phyloP scores from a whole-genome alignment of 345 rosid species.

The Psidium friedrichsthalianum region DNA sequence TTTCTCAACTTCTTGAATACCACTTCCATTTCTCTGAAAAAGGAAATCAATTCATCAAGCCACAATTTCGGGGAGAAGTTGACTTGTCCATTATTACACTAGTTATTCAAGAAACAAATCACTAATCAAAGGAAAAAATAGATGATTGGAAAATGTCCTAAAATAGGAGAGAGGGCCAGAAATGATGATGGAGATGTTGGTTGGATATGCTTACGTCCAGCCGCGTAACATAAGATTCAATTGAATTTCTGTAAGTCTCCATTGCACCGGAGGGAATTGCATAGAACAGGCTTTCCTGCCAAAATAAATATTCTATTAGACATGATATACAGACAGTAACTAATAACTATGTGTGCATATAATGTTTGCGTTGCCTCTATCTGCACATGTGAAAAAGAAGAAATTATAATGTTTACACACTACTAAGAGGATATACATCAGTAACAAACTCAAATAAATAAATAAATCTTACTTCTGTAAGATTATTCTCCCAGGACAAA shows the following conservation, averaged over 20 bases:
- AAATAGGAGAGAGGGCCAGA: neutral
- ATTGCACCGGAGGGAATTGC: constrained; percentile 80
- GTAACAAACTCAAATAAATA: neutral
- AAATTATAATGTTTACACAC: neutral
- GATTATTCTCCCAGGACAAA: constrained; percentile 52
- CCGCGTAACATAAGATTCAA: constrained; percentile 58
- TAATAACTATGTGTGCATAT: neutral
- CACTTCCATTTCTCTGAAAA: constrained; percentile 57
- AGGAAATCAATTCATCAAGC: neutral
- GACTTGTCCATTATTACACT: neutral
- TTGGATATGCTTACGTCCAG: constrained; percentile 29
- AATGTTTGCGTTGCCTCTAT: neutral
- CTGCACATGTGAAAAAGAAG: neutral
- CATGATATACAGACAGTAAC: neutral
- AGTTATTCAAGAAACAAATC: neutral
- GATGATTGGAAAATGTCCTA: neutral
- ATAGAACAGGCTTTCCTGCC: constrained; percentile 93
- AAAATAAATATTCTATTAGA: constrained; percentile 8
- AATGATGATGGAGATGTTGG: neutral
- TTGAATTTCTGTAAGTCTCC: constrained; percentile 64
- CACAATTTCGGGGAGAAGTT: neutral
- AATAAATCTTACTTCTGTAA: constrained; percentile 61
- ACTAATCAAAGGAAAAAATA: neutral
- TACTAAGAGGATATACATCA: neutral
- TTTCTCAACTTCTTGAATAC: constrained; percentile 79